Evolutionary conservation across 495 filamentous ascomycete genomes (phyloP).

Genomic region (Penicillium daleae): DNA sequence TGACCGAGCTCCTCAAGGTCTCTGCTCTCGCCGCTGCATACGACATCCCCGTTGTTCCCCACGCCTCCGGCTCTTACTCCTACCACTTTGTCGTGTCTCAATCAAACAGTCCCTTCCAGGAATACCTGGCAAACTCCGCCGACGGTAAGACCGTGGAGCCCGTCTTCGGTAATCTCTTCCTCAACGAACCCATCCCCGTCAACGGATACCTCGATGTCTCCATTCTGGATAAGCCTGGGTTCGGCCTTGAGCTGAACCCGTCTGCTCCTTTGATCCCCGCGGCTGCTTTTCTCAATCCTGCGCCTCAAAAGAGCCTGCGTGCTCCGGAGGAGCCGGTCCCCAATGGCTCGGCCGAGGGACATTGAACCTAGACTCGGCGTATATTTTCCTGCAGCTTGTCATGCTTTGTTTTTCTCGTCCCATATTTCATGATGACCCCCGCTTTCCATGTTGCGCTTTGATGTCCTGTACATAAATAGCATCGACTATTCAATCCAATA

Average conservation of each 20-base stretch:
- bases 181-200: conserved; percentile 86
- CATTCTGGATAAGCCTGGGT: conserved; percentile 85
- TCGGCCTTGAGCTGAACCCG: conserved; percentile 85
- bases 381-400: conserved; percentile 11
- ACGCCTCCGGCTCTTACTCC: conserved; percentile 88
- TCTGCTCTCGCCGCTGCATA: conserved; percentile 88
- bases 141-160: conserved; percentile 87
- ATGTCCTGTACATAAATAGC: conserved; percentile 27
- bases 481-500: conserved; percentile 20
- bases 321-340: conserved; percentile 41
- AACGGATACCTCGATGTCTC: conserved; percentile 78
- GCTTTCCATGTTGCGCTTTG: conserved; percentile 6
- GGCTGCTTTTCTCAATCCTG: conserved; percentile 68
- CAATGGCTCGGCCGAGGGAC: conserved; percentile 30
- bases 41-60: conserved; percentile 92
- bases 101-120: conserved; percentile 89
- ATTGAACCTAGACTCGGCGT: conserved; percentile 1
- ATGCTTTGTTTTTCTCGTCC: conserved; percentile 8
- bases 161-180: conserved; percentile 88
- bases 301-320: conserved; percentile 63
- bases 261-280: conserved; percentile 77
- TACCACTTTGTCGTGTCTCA: conserved; percentile 95
- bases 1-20: conserved; percentile 90
- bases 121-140: conserved; percentile 89
- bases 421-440: conserved; percentile 6